Conservation (phyloP, 768 basidiomycete species). For the Leccinum broughii region DNA sequence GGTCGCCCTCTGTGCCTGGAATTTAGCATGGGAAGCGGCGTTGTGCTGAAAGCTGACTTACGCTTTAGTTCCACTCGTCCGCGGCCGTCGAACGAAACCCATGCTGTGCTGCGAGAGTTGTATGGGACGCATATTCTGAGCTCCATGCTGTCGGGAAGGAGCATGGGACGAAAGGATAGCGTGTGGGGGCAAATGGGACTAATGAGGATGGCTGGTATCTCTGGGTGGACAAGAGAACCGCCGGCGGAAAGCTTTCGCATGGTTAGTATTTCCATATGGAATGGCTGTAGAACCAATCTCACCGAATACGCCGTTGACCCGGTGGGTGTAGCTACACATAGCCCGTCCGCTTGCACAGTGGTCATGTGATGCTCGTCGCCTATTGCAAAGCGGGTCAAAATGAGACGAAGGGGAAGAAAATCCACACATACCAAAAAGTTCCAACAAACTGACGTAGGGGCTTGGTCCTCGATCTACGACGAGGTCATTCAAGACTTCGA, state of each 20-base stretch:
- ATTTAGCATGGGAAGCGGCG: constrained; percentile 10
- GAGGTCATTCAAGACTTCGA: constrained; percentile 94
- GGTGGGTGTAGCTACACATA: constrained; percentile 93
- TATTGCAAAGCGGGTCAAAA: constrained; percentile 32
- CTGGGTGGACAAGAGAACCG: constrained; percentile 95
- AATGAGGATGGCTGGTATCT: constrained; percentile 94
- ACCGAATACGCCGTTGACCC: constrained; percentile 99
- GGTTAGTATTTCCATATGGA: constrained; percentile 9
- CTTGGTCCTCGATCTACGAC: constrained; percentile 98
- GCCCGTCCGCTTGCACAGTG: constrained; percentile 96
- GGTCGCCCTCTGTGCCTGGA: constrained; percentile 82
- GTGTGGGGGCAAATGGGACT: constrained; percentile 99
- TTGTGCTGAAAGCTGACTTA: constrained; percentile 41
- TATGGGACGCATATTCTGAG: constrained; percentile 98
- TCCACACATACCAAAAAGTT: constrained; percentile 82
- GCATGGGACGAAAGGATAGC: constrained; percentile 97
- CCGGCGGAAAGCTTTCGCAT: constrained; percentile 80
- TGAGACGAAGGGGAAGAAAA: constrained; percentile 2
- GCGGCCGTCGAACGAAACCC: constrained; percentile 98
- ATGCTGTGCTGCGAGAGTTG: constrained; percentile 96
- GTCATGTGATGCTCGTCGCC: constrained; percentile 99
- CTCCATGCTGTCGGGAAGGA: constrained; percentile 98
- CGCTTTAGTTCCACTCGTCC: constrained; percentile 95
- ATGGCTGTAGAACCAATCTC: constrained; percentile 24
- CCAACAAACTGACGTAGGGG: constrained; percentile 93